Conservation (phyloP, 306 rosid genomes). For the Sphenostylis stenocarpa region DNA sequence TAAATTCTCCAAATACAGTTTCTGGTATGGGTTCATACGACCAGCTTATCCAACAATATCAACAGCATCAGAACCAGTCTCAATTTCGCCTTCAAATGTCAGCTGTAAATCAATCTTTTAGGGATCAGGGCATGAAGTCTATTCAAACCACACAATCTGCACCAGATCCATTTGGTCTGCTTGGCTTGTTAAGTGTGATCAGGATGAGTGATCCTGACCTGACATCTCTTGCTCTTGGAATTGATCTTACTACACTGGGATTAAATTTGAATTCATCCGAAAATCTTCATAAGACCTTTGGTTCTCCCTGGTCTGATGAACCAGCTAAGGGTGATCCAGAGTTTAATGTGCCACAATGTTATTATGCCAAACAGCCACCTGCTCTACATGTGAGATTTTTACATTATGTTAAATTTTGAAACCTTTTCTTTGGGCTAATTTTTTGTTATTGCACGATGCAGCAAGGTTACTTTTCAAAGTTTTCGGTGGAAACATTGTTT, state of each 20-base stretch:
- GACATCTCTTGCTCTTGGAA: constrained; percentile 94
- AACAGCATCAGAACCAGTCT: constrained; percentile 81
- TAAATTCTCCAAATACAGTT: constrained; percentile 75
- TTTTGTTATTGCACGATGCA: constrained; percentile 44
- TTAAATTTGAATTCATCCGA: constrained; percentile 92
- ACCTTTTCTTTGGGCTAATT: constrained; percentile 27
- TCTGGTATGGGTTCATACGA: constrained; percentile 90
- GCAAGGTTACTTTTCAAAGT: constrained; percentile 79
- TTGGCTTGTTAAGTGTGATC: constrained; percentile 89
- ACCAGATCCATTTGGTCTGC: constrained; percentile 88
- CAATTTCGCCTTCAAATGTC: constrained; percentile 94
- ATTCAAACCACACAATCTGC: constrained; percentile 72
- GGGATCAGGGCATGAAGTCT: constrained; percentile 84
- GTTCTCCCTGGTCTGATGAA: constrained; percentile 98
- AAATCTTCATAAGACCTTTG: constrained; percentile 93
- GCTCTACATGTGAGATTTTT: constrained; percentile 62
- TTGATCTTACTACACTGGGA: constrained; percentile 91
- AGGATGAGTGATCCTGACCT: constrained; percentile 91
- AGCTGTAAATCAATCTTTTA: constrained; percentile 74
- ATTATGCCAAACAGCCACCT: constrained; percentile 80
- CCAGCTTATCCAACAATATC: constrained; percentile 88
- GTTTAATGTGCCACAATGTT: constrained; percentile 84
- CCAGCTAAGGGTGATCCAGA: constrained; percentile 96
- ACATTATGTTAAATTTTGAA: background rate
- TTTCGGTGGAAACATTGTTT: constrained; percentile 75